Percentiles rank a stretch among this genome's conserved stretches.
Evolutionary conservation across 257 asterid species (phyloP).

Genomic region (Solanum corneliomulleri): DNA sequence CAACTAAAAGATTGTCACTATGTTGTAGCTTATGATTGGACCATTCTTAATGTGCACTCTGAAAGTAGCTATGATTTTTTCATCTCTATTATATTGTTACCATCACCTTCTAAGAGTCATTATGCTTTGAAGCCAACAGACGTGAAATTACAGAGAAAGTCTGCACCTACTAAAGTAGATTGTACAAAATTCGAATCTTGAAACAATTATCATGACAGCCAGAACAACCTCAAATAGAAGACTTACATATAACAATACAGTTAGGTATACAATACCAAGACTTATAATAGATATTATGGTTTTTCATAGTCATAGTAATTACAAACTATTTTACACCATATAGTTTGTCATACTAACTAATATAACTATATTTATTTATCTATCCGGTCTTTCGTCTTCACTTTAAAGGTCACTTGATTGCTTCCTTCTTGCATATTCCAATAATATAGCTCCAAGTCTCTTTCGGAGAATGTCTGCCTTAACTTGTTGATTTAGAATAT

Average conservation of each 20-base stretch:
- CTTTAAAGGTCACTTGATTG: not conserved
- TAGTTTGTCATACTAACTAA: not conserved
- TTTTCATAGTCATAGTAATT: no score
- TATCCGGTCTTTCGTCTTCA: not conserved
- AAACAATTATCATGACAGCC: constrained; percentile 61
- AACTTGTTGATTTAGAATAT: no score
- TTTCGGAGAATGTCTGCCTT: no score
- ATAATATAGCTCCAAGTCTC: not conserved
- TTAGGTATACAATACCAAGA: no score
- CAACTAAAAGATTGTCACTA: not conserved
- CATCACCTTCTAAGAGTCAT: constrained; percentile 3
- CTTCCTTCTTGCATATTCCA: not conserved
- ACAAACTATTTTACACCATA: not conserved
- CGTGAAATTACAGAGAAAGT: constrained; percentile 24
- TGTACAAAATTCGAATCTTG: constrained; percentile 47
- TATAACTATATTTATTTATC: no score
- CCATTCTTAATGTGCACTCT: not conserved
- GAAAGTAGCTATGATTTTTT: not conserved
- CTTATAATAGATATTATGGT: no score
- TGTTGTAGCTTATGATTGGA: not conserved
- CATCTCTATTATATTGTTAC: not conserved
- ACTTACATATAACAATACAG: no score
- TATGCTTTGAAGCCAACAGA: constrained; percentile 82
- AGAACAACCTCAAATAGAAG: no score
- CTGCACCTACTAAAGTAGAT: constrained; percentile 22